Conservation (phyloP, 768 basidiomycete species). For the Gymnopilus dilepis region DNA sequence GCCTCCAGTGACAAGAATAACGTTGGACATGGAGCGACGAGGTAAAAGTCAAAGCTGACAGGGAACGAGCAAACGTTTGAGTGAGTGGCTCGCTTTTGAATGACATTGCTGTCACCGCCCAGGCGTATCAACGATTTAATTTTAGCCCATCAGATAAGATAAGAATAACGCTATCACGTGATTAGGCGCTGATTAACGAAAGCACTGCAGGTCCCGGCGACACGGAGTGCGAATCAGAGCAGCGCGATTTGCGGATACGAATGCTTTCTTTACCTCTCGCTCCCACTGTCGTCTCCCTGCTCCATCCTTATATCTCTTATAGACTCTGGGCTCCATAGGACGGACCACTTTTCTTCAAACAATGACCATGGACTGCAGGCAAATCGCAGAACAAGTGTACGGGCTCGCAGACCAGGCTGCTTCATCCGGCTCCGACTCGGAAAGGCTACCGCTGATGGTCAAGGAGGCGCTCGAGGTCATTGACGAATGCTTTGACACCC, state of each 20-base stretch:
- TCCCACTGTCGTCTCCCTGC: conserved; percentile 7
- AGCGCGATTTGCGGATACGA: neutral
- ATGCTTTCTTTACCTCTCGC: conserved; percentile 19
- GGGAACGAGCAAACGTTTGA: neutral
- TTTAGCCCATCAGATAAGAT: neutral
- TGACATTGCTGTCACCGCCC: neutral
- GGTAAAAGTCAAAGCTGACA: neutral
- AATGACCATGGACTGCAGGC: conserved; percentile 50
- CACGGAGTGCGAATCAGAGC: conserved; percentile 12
- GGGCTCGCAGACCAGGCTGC: conserved; percentile 46
- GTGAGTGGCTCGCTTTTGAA: neutral
- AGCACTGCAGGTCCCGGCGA: neutral
- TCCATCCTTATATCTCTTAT: neutral
- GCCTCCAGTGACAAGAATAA: conserved; percentile 85
- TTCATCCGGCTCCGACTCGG: conserved; percentile 20
- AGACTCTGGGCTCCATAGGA: neutral
- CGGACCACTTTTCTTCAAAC: neutral
- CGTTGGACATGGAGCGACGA: conserved; percentile 40
- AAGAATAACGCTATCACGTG: neutral
- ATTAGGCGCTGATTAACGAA: neutral
- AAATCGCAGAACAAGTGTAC: conserved; percentile 65
- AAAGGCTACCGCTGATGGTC: conserved; percentile 63
- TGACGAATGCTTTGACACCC: conserved; percentile 72
- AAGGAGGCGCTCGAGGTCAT: conserved; percentile 85
- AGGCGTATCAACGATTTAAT: neutral